Evolutionary conservation across 257 asterid species (phyloP).

Genomic region (Solanum ahanhuiri): DNA sequence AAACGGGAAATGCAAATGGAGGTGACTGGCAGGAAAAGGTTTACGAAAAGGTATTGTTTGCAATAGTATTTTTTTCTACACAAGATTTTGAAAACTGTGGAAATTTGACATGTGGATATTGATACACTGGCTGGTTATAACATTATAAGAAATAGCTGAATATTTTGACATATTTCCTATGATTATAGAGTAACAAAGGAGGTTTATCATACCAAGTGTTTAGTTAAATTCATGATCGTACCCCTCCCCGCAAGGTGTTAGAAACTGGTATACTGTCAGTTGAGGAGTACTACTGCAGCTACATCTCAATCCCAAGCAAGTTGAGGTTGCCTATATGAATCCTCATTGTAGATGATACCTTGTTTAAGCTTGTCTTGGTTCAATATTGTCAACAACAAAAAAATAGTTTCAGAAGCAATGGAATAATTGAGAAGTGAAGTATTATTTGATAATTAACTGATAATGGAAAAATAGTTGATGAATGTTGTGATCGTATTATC

Average conservation of each 20-base stretch:
- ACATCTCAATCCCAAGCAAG: neutral
- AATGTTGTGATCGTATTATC: neutral
- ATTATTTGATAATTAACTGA: neutral
- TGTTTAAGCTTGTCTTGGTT: neutral
- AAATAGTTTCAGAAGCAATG: neutral
- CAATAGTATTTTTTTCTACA: neutral
- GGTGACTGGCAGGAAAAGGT: constrained; percentile 92
- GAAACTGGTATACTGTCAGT: neutral
- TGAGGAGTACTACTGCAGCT: neutral
- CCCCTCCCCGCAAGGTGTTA: neutral
- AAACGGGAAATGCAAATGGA: constrained; percentile 48
- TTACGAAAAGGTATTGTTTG: constrained; percentile 45
- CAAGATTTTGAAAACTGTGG: neutral
- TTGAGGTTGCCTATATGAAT: neutral
- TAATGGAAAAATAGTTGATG: neutral
- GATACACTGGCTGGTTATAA: neutral
- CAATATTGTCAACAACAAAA: neutral
- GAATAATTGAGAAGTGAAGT: neutral
- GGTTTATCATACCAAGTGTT: neutral
- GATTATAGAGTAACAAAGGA: neutral
- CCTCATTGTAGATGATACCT: neutral
- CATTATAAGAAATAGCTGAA: neutral
- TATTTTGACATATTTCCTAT: neutral
- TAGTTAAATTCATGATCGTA: neutral
- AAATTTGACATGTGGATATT: neutral